A percentile compares a stretch with the other conserved stretches of the same genome.
These are phyloP conservation scores for Sugiyamaella paludigena DNA, from an alignment of 1,139 yeast genomes.

Conservation along the genomic window DNA sequence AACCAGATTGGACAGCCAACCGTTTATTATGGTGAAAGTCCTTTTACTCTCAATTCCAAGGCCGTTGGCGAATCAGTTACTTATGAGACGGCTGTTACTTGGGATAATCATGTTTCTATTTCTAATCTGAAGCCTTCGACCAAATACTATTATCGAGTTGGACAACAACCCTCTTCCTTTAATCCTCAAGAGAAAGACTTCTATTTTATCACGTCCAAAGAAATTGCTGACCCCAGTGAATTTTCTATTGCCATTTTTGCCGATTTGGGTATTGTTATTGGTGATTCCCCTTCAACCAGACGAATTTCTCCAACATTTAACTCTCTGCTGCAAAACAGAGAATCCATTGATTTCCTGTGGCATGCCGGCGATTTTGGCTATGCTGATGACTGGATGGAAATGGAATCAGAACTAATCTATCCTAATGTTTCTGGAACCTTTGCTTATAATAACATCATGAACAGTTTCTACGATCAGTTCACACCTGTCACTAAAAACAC, in stretches of 20 bases:
- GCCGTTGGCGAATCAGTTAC: conserved; percentile 30
- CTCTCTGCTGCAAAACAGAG: conserved; percentile 9
- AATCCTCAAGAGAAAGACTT: conserved; percentile 3
- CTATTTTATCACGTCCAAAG: conserved; percentile 19
- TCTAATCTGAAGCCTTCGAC: conserved; percentile 30
- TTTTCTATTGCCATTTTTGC: conserved; percentile 20
- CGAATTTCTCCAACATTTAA: conserved; percentile 15
- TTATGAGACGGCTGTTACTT: conserved; percentile 30
- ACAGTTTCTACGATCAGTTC: conserved; percentile 28
- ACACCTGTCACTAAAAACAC: conserved; percentile 24
- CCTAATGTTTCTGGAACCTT: conserved; percentile 12
- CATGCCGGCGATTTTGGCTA: conserved; percentile 33
- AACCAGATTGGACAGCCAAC: conserved; percentile 23
- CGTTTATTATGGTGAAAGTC: conserved; percentile 30
- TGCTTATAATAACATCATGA: conserved; percentile 16
- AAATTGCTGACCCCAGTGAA: conserved; percentile 15
- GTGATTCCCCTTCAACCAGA: conserved; percentile 17
- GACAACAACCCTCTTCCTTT: conserved; percentile 11
- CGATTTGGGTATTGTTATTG: conserved; percentile 28
- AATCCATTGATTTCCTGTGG: conserved; percentile 27
- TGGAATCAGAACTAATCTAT: conserved; percentile 19
- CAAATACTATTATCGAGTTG: conserved; percentile 32
- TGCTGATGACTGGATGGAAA: conserved; percentile 32
- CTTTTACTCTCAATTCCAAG: conserved; percentile 20
- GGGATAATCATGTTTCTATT: conserved; percentile 34